Percentiles rank a stretch among this genome's conserved stretches.
Evolutionary conservation across 345 rosid species (phyloP).

Genomic region (Boechera divaricarpa): DNA sequence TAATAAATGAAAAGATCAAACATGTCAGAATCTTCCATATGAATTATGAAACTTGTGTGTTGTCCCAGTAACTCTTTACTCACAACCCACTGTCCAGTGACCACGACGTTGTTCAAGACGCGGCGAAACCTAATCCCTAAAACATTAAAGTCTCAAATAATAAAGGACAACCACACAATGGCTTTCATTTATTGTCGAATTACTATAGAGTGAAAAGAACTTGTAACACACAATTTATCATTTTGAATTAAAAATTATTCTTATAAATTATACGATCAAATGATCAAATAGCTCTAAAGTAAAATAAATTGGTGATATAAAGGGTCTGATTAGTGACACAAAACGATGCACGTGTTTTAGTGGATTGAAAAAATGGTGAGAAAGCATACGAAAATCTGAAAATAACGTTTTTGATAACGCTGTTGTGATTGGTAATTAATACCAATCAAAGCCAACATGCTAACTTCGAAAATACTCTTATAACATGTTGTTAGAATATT

Average conservation of each 20-base stretch:
- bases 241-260: neutral
- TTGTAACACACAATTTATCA: neutral
- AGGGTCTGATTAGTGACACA: too few relatives aligned
- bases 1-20: conserved; percentile 11
- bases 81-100: neutral
- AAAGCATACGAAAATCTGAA: too few relatives aligned
- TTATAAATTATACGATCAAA: neutral
- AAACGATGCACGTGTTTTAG: too few relatives aligned
- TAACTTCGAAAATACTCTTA: too few relatives aligned
- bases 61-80: conserved; percentile 28
- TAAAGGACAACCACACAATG: neutral
- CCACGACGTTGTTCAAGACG: conserved; percentile 24
- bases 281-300: neutral
- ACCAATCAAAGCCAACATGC: too few relatives aligned
- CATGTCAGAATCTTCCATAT: conserved; percentile 24
- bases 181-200: neutral
- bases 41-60: conserved; percentile 1
- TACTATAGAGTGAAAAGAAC: neutral
- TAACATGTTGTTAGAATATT: too few relatives aligned
- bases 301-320: neutral
- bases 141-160: neutral
- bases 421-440: too few relatives aligned
- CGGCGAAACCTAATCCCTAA: conserved; percentile 18
- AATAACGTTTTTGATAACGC: too few relatives aligned
- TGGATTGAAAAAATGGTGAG: too few relatives aligned